Evolutionary conservation across 768 basidiomycete genomes (phyloP), one percentile per base, ranked within the genome.

Genomic region (Lactarius deliciosus): DNA sequence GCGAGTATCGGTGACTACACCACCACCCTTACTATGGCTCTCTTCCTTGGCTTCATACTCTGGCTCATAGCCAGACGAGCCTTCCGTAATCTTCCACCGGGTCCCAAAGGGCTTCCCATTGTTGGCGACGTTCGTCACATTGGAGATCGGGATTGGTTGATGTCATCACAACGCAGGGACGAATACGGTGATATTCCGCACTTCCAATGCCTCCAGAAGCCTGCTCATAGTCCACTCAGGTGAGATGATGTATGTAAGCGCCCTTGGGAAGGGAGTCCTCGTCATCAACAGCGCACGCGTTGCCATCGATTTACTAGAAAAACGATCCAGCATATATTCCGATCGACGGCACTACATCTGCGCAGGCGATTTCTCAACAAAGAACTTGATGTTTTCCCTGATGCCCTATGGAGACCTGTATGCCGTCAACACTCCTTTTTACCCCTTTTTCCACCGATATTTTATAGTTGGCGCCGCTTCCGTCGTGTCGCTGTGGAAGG

Each of bases 201-300:
- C 9, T 38, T 18, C 32, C 34, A 10, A 34, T 56, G 4, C 22
- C 13, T 22, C 22, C 13, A 2, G 22, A 50, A 15, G 22, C 1
- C 22, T 6, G n/a, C 22, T 50, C 47, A 50, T 50, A n/a, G 25
- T 15, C 20, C 57, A 16, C 40, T 22, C n/a, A 77, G 76, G 77
- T 10, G 73, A 74, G 36, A 72, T 77, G 25, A 60, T 74, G 4
- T 75, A 72, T 38, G 61, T 76, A 9, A 70, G 68, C 18, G 59
- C 75, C 25, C 66, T 76, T 40, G 72, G 74, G 3, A 73, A 75
- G 45, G 69, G 69, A 22, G 73, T 74, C 55, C 64, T 77, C 55
- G 70, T 76, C 57, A 69, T 77, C 18, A 76, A 76, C 69, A 73
- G 73, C 5, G 36, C 68, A 3, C 57, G 69, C 50, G 67, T 69